Evolutionary conservation across 164 flowering plant species (phyloP).

Genomic region (Umbellularia californica): DNA sequence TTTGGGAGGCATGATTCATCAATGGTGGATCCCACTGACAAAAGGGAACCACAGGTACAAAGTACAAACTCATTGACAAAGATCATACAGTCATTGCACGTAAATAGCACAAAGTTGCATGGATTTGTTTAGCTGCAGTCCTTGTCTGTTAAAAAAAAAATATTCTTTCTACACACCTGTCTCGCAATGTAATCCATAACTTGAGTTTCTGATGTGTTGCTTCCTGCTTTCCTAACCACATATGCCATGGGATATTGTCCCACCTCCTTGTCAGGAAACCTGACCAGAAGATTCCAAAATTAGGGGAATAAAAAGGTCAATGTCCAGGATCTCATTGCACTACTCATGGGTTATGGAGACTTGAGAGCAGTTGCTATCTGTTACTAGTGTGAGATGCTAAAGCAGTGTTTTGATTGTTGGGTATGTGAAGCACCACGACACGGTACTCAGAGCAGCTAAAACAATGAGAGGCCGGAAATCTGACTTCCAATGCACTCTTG

Average conservation of each 20-base stretch:
- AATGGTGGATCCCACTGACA: too few species aligned
- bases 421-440: too few species aligned
- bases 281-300: slow-evolving; percentile 11
- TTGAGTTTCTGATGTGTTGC: slow-evolving; percentile 36
- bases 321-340: neutral
- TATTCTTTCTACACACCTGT: slow-evolving; percentile 41
- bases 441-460: too few species aligned
- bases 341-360: neutral
- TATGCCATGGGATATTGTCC: slow-evolving; percentile 97
- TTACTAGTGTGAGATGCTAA: neutral
- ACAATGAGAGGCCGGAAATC: too few species aligned
- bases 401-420: neutral
- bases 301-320: neutral
- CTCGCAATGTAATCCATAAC: slow-evolving; percentile 69
- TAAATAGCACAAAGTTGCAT: too few species aligned
- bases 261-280: slow-evolving; percentile 79
- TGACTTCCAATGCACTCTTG: too few species aligned
- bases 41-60: too few species aligned
- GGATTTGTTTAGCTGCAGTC: too few species aligned
- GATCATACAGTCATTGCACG: too few species aligned
- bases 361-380: neutral
- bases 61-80: too few species aligned
- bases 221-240: slow-evolving; percentile 64
- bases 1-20: too few species aligned
- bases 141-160: too few species aligned